Percentiles rank a stretch among this genome's conserved stretches.
Conservation (phyloP, 2,329 filamentous ascomycete species). For the Arthrobotrys musiformis region DNA sequence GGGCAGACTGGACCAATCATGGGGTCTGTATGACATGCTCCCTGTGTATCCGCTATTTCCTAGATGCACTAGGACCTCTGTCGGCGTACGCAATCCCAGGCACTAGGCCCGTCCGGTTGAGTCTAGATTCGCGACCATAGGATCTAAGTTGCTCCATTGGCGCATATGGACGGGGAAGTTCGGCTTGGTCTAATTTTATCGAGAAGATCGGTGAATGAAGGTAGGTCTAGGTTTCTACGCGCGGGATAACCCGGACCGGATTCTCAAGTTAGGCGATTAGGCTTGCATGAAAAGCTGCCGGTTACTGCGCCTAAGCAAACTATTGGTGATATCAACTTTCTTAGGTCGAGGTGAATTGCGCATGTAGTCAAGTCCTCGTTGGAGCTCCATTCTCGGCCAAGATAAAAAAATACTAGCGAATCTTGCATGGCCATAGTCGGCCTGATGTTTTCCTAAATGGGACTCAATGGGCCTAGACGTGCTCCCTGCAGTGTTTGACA, state of each 20-base stretch:
- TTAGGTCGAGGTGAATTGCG: neutral
- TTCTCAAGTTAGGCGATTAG: neutral
- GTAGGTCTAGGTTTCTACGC: neutral
- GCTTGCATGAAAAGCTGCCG: neutral
- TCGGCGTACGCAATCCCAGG: neutral
- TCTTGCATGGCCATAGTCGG: neutral
- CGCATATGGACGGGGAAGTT: constrained; percentile 18
- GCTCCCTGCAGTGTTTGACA: constrained; percentile 3
- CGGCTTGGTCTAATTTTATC: neutral
- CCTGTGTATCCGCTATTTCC: neutral
- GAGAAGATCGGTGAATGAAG: neutral
- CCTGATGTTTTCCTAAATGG: constrained; percentile 11
- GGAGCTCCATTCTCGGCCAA: constrained; percentile 3
- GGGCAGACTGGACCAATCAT: neutral
- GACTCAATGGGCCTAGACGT: neutral
- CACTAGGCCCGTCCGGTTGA: neutral
- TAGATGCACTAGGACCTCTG: neutral
- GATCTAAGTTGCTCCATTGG: neutral
- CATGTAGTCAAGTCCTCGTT: neutral
- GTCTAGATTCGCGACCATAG: constrained; percentile 11
- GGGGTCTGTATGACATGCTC: neutral
- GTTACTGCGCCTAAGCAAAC: neutral
- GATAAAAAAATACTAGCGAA: neutral
- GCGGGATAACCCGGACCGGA: neutral
- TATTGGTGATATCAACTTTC: neutral